Percentiles rank a stretch among this genome's conserved stretches.
These are phyloP conservation scores for Cytidiella melzeri DNA, from an alignment of 768 basidiomycete species.

Conservation along the genomic window DNA sequence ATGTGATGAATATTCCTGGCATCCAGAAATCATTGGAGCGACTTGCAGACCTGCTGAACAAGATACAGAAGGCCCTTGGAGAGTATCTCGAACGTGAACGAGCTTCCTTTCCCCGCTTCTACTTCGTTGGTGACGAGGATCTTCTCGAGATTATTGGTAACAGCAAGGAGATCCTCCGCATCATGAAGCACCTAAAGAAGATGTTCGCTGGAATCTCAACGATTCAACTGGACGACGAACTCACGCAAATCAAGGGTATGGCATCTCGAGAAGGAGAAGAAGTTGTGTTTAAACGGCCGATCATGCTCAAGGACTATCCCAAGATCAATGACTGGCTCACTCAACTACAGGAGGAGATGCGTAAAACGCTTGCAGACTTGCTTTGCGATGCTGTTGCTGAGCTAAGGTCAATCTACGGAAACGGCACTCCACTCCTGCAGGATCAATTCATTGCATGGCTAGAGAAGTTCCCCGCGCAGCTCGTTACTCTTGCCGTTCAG, in stretches of 20 bases:
- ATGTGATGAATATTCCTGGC: constrained; percentile 92
- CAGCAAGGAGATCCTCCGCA: constrained; percentile 95
- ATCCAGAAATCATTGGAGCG: constrained; percentile 98
- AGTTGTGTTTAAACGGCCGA: constrained; percentile 75
- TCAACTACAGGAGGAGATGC: constrained; percentile 89
- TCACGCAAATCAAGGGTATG: constrained; percentile 88
- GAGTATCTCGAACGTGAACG: constrained; percentile 98
- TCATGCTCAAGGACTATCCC: constrained; percentile 86
- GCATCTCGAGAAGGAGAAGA: constrained; percentile 95
- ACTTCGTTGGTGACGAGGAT: constrained; percentile 99
- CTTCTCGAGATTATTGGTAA: constrained; percentile 98
- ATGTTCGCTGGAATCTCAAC: constrained; percentile 99
- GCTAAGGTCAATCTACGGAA: constrained; percentile 74
- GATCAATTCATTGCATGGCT: constrained; percentile 84
- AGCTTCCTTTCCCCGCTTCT: constrained; percentile 97
- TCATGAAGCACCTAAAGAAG: constrained; percentile 99
- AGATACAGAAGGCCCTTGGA: constrained; percentile 98
- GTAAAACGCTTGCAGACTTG: constrained; percentile 76
- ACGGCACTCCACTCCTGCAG: constrained; percentile 49
- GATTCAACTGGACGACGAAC: constrained; percentile 78
- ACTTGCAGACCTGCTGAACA: constrained; percentile 90
- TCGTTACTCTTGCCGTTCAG: constrained; percentile 93
- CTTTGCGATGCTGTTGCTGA: constrained; percentile 77
- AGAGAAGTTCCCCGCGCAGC: constrained; percentile 91
- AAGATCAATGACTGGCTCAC: constrained; percentile 99